Evolutionary conservation across 2,329 filamentous ascomycete genomes (phyloP), one percentile per base, ranked within the genome.

Genomic region (Talaromyces albobiverticillius): DNA sequence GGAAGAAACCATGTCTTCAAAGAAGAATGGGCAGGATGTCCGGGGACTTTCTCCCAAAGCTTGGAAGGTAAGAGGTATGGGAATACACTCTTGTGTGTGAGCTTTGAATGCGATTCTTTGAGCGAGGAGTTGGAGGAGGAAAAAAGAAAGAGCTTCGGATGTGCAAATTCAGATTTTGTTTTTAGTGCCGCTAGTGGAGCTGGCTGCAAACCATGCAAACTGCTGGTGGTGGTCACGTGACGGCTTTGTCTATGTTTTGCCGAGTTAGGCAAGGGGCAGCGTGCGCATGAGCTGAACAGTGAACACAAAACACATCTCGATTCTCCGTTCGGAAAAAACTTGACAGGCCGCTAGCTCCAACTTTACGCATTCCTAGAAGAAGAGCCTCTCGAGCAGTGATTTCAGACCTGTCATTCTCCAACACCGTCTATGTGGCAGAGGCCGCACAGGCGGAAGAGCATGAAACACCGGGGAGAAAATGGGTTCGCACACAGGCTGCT

Each of bases 1-100:
- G n/a, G 16, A 11, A 42, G 55, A 48, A 58, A 59, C 57, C 67
- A 63, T 60, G 58, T 36, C 50, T 63, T 61, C 55, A 62, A 70
- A 68, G 64, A 60, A 23, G 64, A 66, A 57, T 64, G 69, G 73
- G 77, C 81, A 81, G 82, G 77, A 60, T 86, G 92, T 96, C 93
- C 93, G 93, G 93, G 93, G 93, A 97, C 93, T 97, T 97, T 97
- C 93, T 96, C 93, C 93, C 91, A 94, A 96, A 96, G 92, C 92
- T 71, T 66, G 51, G 65, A 64, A 60, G 66, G 66, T 65, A 59
- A 61, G 63, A 62, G 67, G 64, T 68, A 66, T 66, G 72, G 65
- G 45, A 23, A 47, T 55, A 54, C 53, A 62, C 62, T 80, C 88
- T 90, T 87, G 90, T 95, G 79, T 87, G 89, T 91, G 77, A 90